These are phyloP conservation scores for Ascoidea tarda DNA, from an alignment of 805 yeast genomes.

Conservation along the genomic window DNA sequence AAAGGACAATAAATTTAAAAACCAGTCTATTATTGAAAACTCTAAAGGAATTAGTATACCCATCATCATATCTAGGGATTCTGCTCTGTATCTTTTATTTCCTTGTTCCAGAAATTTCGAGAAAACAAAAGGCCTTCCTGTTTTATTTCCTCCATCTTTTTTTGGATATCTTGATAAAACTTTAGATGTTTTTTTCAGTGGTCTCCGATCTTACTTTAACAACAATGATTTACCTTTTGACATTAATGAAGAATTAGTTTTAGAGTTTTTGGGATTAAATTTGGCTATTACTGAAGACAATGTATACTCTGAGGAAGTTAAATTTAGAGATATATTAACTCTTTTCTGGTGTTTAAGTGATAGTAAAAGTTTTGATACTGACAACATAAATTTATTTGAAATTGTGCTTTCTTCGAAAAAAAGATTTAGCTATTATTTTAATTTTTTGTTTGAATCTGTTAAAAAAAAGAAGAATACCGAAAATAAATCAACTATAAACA, in stretches of 20 bases:
- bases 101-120: too few species aligned
- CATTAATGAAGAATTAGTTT: background rate
- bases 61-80: too few species aligned
- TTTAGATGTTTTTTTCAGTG: too few species aligned
- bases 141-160: too few species aligned
- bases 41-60: too few species aligned
- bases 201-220: too few species aligned
- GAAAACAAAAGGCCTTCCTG: too few species aligned
- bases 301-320: background rate
- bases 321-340: background rate
- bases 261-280: background rate
- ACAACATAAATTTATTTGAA: background rate
- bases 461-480: background rate
- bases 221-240: background rate
- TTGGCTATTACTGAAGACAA: background rate
- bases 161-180: too few species aligned
- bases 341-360: background rate
- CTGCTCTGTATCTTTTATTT: too few species aligned
- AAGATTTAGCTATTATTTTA: background rate
- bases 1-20: too few species aligned
- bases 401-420: background rate
- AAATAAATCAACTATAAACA: background rate
- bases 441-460: background rate
- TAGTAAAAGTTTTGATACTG: background rate
- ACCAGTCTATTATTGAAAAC: too few species aligned